Evolutionary conservation across 352 stramenopile species (phyloP).

Genomic region (Phytophthora nicotianae): DNA sequence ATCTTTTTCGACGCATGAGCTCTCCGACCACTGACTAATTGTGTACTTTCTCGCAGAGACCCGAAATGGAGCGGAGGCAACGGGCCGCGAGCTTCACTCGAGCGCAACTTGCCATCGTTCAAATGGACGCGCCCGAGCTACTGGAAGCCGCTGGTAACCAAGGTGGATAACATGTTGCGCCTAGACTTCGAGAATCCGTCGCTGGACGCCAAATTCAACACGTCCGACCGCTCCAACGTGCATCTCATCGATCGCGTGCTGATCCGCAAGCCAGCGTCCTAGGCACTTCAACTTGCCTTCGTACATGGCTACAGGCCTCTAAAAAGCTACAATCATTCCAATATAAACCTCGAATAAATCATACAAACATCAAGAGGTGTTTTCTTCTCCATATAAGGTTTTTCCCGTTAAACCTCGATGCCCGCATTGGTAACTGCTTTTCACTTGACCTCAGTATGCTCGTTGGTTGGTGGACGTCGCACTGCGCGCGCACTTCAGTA

Average conservation of each 20-base stretch:
- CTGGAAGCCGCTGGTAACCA: slow-evolving; percentile 83
- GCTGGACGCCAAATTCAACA: slow-evolving; percentile 77
- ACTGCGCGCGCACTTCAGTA: background rate
- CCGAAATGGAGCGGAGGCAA: slow-evolving; percentile 75
- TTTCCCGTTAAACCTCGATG: slow-evolving; percentile 28
- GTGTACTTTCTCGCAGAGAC: slow-evolving; percentile 49
- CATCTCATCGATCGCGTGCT: slow-evolving; percentile 80
- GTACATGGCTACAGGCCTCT: slow-evolving; percentile 13
- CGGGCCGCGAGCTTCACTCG: slow-evolving; percentile 46
- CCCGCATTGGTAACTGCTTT: background rate
- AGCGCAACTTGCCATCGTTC: slow-evolving; percentile 71
- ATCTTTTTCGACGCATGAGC: slow-evolving; percentile 4
- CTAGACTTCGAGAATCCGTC: slow-evolving; percentile 86
- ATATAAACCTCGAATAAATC: slow-evolving; percentile 24
- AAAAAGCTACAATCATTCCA: slow-evolving; percentile 21
- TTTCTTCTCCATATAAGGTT: slow-evolving; percentile 15
- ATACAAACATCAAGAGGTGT: slow-evolving; percentile 33
- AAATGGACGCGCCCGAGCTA: slow-evolving; percentile 79
- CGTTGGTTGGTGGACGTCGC: slow-evolving; percentile 32
- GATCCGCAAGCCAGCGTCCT: slow-evolving; percentile 41
- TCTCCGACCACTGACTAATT: background rate
- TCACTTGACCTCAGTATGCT: slow-evolving; percentile 42
- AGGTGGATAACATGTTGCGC: slow-evolving; percentile 84
- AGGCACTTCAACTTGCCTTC: slow-evolving; percentile 13
- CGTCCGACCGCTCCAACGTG: slow-evolving; percentile 78